These are phyloP conservation scores for Xylaria hypoxylon DNA, from an alignment of 2,329 filamentous ascomycete species.

Conservation along the genomic window DNA sequence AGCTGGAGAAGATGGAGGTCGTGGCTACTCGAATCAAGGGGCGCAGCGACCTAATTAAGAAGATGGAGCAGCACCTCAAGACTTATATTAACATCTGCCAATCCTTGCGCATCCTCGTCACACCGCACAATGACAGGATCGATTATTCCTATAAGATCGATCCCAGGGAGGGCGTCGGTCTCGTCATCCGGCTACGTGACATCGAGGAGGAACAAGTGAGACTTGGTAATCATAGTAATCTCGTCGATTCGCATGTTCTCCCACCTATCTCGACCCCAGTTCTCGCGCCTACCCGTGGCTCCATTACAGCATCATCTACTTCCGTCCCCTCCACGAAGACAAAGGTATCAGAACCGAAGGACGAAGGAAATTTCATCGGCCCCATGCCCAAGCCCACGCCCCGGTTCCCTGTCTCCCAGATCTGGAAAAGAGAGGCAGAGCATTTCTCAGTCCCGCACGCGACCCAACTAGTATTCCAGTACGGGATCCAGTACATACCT, in stretches of 20 bases:
- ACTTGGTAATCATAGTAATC: neutral
- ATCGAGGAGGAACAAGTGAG: neutral
- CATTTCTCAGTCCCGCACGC: too few relatives aligned
- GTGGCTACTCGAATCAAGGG: neutral
- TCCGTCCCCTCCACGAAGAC: neutral
- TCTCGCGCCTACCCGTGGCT: neutral
- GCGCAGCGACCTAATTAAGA: neutral
- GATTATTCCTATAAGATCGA: constrained; percentile 3
- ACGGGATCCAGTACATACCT: constrained; percentile 15
- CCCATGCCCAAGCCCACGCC: too few relatives aligned
- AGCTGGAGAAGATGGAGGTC: neutral
- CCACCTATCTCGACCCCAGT: neutral
- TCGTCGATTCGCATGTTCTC: neutral
- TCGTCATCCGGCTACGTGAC: neutral
- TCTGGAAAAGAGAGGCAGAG: too few relatives aligned
- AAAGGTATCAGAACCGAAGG: neutral
- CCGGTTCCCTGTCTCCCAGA: too few relatives aligned
- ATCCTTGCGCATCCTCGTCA: neutral
- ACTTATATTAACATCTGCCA: neutral
- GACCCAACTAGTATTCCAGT: neutral
- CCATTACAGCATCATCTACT: too few relatives aligned
- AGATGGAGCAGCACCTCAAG: constrained; percentile 1
- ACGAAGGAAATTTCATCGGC: too few relatives aligned
- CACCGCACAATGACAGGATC: neutral
- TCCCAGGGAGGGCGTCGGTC: neutral